A percentile compares a stretch with the other conserved stretches of the same genome.
These are phyloP conservation scores for Globisporangium iwayamae DNA, from an alignment of 352 stramenopile species.

Conservation along the genomic window DNA sequence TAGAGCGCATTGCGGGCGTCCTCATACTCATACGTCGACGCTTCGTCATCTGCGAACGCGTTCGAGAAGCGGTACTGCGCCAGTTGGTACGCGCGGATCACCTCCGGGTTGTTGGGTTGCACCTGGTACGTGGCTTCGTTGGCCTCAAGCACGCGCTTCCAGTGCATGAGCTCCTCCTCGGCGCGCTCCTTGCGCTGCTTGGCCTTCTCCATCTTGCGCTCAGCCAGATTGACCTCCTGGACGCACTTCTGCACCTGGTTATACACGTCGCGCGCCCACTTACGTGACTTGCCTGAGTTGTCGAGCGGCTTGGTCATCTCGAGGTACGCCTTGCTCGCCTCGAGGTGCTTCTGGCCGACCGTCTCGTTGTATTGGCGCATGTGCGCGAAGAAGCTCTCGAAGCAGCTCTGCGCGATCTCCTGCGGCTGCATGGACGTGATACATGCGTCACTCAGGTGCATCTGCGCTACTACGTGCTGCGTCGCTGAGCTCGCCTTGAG, in stretches of 20 bases:
- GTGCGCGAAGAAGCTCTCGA: slow-evolving; percentile 71
- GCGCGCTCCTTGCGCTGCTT: slow-evolving; percentile 54
- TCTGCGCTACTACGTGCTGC: slow-evolving; percentile 78
- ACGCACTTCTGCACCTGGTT: slow-evolving; percentile 80
- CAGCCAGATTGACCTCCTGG: slow-evolving; percentile 55
- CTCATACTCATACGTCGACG: slow-evolving; percentile 53
- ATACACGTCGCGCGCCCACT: slow-evolving; percentile 77
- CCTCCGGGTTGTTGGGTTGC: slow-evolving; percentile 74
- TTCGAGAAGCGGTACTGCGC: slow-evolving; percentile 60
- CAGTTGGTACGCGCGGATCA: slow-evolving; percentile 60
- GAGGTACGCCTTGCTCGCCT: slow-evolving; percentile 68
- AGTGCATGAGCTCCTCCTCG: slow-evolving; percentile 70
- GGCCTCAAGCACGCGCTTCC: slow-evolving; percentile 65
- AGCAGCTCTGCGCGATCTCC: slow-evolving; percentile 78
- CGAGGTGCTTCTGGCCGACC: slow-evolving; percentile 71
- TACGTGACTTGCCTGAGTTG: slow-evolving; percentile 62
- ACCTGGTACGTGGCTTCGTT: slow-evolving; percentile 83
- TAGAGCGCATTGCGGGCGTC: slow-evolving; percentile 51
- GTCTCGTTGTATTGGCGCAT: slow-evolving; percentile 80
- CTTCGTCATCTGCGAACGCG: slow-evolving; percentile 64
- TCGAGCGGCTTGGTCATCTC: slow-evolving; percentile 80
- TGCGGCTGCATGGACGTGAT: slow-evolving; percentile 72
- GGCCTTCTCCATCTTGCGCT: slow-evolving; percentile 81
- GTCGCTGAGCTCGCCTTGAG: slow-evolving; percentile 69
- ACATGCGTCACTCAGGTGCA: slow-evolving; percentile 75